Evolutionary conservation across 176 grass and related monocot genomes (phyloP), one percentile per base, ranked within the genome.

Genomic region (Miscanthus lutarioriparius): DNA sequence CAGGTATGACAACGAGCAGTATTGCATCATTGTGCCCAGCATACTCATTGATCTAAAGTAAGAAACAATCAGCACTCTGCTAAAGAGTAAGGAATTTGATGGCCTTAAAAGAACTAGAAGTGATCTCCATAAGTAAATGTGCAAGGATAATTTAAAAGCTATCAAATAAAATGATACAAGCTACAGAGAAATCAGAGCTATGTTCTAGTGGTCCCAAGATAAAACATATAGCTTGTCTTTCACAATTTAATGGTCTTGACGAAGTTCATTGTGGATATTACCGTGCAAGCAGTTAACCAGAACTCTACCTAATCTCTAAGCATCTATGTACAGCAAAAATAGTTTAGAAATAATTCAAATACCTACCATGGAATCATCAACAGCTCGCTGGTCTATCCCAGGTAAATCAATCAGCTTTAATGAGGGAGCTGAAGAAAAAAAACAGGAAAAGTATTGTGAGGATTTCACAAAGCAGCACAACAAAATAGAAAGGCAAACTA

Each of bases 401-500:
- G 93, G 97, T 84, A 99, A 91, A 92, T 99, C 97, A 66, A 99
- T 91, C 79, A 99, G 86, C 85, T 96, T 99, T 44, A 99, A 65
- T 25, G 97, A 41, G 64, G 97, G 97, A 86, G 97, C 97, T 99
- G 93, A 61, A 79, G 72, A 76, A 53, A 78, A 78, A 76, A 4
- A 23, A 89, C 10, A 62, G 3, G 22, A 23, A 44, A 69, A 80
- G 27, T 44, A 54, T 8, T 20, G 15, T 78, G 44, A 87, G 75
- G 23, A 44, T 76, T 85, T 65, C 69, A 77, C 20, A 64, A 10
- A 45, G 39, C 20, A 77, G 7, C n/a, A 74, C 14, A 30, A 71
- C 4, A 72, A 54, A 79, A 62, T 16, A 58, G 11, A 22, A 71
- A 66, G 5, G 9, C 13, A 56, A 63, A 82, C 15, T 38, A 85